Base-by-base conservation (phyloP, 805 yeast genomes). In the Metschnikowia shivogae region DNA sequence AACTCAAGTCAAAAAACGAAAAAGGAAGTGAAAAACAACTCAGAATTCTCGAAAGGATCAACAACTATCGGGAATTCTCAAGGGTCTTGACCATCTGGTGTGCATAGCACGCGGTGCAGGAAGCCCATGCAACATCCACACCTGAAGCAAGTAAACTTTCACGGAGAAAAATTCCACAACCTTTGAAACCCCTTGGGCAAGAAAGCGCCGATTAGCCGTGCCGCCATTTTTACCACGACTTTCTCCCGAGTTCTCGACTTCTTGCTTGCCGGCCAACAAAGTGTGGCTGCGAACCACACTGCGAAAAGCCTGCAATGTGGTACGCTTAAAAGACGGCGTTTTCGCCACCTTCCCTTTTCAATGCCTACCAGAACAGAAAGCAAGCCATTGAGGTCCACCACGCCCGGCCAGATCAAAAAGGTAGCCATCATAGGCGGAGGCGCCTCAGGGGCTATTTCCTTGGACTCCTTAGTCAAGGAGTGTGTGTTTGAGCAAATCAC, bases 371-470 rank as follows among this genome's bases (percentile, higher is more conserved):
- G 20, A 33, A 5, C 27, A 7, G 10, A 24, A 12, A 6, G 9
- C 1, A 27, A 40, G n/a, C 36, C 37, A 5, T 26, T 33, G 27
- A 26, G 36, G 6, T 30, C 35, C n/a, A 32, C 33, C 4, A 10
- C 17, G 5, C 37, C 36, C 1, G 30, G 36, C 6, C 49, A 44
- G 13, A 56, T 63, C 19, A 57, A 55, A 39, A 54, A 62, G 5
- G 54, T 74, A 7, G 78, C 76, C 14, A 63, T 75, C 27, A 71
- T 74, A 28, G 79, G 80, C 5, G 79, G 75, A n/a, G 80, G 80
- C 11, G 77, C 80, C 5, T 67, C 74, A 4, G 80, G 79, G 5
- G 68, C 74, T 19, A 64, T 74, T 37, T 57, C 67, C 0, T 56
- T 73, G 7, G 77, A 74, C 37, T 36, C 67, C 0, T 51, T 74